Percentiles rank a stretch among this genome's conserved stretches.
phyloP scores from a whole-genome alignment of 1,284 basidiomycete species.

The Marasmius fiardii region DNA sequence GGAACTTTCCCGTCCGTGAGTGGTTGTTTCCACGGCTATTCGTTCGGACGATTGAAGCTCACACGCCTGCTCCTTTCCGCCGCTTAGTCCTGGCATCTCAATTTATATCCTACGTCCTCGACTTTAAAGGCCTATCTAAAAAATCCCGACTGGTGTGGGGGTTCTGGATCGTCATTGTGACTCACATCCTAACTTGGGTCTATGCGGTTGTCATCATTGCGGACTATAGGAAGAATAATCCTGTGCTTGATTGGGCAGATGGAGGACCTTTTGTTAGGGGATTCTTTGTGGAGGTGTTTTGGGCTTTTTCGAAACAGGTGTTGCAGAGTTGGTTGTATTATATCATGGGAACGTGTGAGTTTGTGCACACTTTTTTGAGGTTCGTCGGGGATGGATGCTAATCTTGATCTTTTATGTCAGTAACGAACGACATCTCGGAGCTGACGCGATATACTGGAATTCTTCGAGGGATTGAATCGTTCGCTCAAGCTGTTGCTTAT shows the following conservation, averaged over 20 bases:
- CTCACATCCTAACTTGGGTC: constrained; percentile 10
- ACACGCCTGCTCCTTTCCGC: background rate
- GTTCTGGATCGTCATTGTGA: constrained; percentile 7
- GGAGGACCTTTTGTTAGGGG: constrained; percentile 5
- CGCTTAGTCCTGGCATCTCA: constrained; percentile 7
- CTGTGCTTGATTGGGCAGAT: constrained; percentile 7
- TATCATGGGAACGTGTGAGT: constrained; percentile 11
- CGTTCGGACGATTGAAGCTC: background rate
- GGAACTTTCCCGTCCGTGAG: constrained; percentile 9
- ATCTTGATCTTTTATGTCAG: background rate
- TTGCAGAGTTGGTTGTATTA: constrained; percentile 11
- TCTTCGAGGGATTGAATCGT: constrained; percentile 8
- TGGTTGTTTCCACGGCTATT: background rate
- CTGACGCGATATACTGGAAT: constrained; percentile 12
- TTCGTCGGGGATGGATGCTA: background rate
- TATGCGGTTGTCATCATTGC: constrained; percentile 12
- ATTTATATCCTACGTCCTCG: constrained; percentile 7
- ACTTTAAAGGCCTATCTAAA: constrained; percentile 4
- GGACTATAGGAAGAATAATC: background rate
- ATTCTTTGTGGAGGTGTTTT: constrained; percentile 12
- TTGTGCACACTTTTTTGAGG: background rate
- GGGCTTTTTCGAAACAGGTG: constrained; percentile 10
- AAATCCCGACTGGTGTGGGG: constrained; percentile 2
- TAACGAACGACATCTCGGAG: constrained; percentile 10
- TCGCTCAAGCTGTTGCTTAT: constrained; percentile 11